Conservation (phyloP, 1,139 yeast species). For the Nadsonia commutata region DNA sequence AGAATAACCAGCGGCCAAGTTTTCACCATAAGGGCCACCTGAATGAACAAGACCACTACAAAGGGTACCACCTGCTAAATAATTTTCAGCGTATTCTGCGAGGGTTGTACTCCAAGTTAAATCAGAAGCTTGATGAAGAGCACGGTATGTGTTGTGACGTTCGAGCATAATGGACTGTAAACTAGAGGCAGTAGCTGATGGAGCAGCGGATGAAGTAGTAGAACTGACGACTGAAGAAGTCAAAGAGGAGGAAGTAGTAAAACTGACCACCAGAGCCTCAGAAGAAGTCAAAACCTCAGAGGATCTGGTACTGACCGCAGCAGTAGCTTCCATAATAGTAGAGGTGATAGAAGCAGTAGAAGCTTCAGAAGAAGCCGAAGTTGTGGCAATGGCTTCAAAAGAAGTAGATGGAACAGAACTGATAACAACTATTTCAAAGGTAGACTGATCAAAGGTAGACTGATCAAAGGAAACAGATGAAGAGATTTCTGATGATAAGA, state of each 20-base stretch:
- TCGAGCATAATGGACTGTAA: conserved; percentile 22
- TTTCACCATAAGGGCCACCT: conserved; percentile 74
- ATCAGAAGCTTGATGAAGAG: conserved; percentile 44
- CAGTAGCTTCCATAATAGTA: not conserved
- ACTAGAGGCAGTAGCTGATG: not conserved
- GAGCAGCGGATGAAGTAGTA: not conserved
- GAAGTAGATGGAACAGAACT: not conserved
- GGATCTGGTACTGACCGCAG: not conserved
- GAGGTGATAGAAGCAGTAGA: not conserved
- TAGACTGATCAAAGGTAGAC: too few relatives aligned
- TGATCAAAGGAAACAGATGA: too few relatives aligned
- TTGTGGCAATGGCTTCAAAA: not conserved
- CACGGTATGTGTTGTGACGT: conserved; percentile 57
- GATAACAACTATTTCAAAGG: too few relatives aligned
- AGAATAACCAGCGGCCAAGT: conserved; percentile 59
- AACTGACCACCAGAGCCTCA: not conserved
- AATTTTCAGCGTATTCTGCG: conserved; percentile 53
- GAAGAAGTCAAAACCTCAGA: not conserved
- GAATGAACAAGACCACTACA: conserved; percentile 41
- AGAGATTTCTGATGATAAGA: too few relatives aligned
- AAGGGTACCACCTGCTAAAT: conserved; percentile 33
- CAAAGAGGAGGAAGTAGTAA: not conserved
- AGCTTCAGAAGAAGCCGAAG: not conserved
- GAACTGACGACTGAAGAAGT: not conserved
- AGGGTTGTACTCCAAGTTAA: conserved; percentile 52